Base-by-base conservation (phyloP, 2,329 filamentous ascomycete genomes). In the Sphaerostilbella broomeana region DNA sequence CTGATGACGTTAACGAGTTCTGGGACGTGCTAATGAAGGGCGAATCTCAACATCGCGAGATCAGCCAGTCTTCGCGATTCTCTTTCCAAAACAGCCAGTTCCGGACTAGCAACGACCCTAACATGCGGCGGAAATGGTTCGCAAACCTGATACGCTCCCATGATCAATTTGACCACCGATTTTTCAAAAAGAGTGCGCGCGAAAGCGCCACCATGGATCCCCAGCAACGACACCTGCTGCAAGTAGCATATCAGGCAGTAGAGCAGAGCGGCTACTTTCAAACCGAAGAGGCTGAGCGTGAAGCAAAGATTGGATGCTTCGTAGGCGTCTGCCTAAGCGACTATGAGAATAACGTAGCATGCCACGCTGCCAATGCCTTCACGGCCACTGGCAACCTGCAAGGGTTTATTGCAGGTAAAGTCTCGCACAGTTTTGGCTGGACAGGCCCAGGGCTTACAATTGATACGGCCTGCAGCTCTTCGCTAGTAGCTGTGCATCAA, bases 211-310 rank as follows among this genome's bases (percentile, higher is more conserved):
- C 58, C 5, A 63, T 61, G 48, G 65, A 68, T 43, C 65, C 65
- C 8, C 61, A 66, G 41, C 61, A 65, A 26, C 53, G 64, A 6
- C 42, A 60, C 4, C 35, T 60, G 4, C 54, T 68, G 5, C 60
- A 69, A 45, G 54, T 52, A 2, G 61, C 65, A 0, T 71, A 68
- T 45, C 60, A 71, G 33, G 59, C 60, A 0, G 42, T 65, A 4
- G 58, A 61, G 38, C 45, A 58, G 13, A 42, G 47, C 1, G 54
- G 54, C 2, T 55, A 55, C 27, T 48, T 47, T 16, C 27, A 32
- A 9, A 18, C 9, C 10, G 4, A 18, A 15, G 12, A 26, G 10
- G n/a, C 22, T 11, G 35, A 28, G 10, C 15, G 26, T 17, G 13
- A 30, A 8, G n/a, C 22, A 9, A 18, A 26, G n/a, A 30, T 47